Base-by-base conservation (phyloP, 2,329 filamentous ascomycete species). In the Venturiaceae sp. region DNA sequence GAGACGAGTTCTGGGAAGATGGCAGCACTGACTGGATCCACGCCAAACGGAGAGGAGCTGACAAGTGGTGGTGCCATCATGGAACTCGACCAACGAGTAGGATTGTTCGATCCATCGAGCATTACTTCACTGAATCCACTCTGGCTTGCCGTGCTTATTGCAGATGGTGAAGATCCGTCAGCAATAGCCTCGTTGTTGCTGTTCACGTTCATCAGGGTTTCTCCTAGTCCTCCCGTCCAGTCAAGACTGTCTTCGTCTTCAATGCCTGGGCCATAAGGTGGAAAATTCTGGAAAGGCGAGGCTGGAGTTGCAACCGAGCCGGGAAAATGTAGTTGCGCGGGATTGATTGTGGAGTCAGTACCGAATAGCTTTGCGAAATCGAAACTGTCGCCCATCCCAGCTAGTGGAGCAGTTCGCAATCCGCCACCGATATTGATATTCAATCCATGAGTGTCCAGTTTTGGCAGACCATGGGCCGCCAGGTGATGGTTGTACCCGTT, bases 81-180 rank as follows among this genome's bases (percentile, higher is more conserved):
- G 82, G 80, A 36, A 30, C 69, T 69, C 46, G 72, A 68, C 72
- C 72, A 74, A 66, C 72, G 69, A 37, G 68, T 64, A 55, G 66
- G 63, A 58, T 72, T 70, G 23, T 72, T 72, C 30, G 73, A 76
- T 32, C 89, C 90, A 71, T 96, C 91, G 60, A 94, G 79, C 86
- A 96, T 91, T 60, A 91, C 84, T 69, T 97, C 94, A 72, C 90
- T 95, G 71, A 92, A 88, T 55, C 87, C 89, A 70, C 88, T 92
- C 68, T 95, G 92, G 73, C 92, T 97, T 60, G 89, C 90, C 46
- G 90, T 95, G 75, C 92, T 97, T 71, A 97, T 92, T 52, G 91
- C 91, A 8, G 94, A 97, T 16, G 94, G 94, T 14, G 94, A 97
- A 11, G 94, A 97, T 60, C 88, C 91, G 66, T 96, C 92, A 57